Conservation (phyloP, 257 asterid genomes). For the Petunia secreta region DNA sequence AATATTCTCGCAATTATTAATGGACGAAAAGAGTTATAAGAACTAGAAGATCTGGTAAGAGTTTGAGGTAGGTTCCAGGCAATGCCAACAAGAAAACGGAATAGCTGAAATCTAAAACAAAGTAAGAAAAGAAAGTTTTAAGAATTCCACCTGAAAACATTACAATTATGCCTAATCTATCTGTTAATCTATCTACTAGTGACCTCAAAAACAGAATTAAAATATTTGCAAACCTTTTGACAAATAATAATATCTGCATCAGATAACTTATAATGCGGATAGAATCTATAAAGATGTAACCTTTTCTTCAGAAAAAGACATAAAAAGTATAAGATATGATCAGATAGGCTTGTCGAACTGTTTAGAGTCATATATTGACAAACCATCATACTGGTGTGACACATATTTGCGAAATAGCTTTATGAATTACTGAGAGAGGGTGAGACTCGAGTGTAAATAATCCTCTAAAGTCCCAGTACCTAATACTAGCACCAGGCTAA, state of each 20-base stretch:
- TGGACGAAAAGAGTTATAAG: background rate
- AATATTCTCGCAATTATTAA: background rate
- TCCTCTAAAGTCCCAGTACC: background rate
- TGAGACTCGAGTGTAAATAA: background rate
- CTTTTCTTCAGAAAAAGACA: background rate
- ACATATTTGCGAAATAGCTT: background rate
- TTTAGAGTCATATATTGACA: background rate
- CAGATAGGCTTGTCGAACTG: background rate
- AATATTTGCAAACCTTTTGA: background rate
- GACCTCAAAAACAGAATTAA: background rate
- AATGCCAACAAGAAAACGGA: background rate
- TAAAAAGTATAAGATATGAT: background rate
- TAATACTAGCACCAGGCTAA: background rate
- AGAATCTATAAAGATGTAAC: background rate
- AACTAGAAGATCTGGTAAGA: background rate
- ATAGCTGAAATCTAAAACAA: constrained; percentile 1
- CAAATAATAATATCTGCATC: background rate
- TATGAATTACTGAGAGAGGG: background rate
- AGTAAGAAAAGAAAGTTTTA: constrained; percentile 1
- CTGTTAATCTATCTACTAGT: background rate
- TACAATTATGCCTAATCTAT: background rate
- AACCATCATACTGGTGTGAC: background rate
- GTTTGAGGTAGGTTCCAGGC: background rate
- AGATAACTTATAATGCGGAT: background rate
- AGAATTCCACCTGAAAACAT: background rate